Evolutionary conservation across 2,329 filamentous ascomycete species (phyloP).

Genomic region (Curvularia verruculosa): DNA sequence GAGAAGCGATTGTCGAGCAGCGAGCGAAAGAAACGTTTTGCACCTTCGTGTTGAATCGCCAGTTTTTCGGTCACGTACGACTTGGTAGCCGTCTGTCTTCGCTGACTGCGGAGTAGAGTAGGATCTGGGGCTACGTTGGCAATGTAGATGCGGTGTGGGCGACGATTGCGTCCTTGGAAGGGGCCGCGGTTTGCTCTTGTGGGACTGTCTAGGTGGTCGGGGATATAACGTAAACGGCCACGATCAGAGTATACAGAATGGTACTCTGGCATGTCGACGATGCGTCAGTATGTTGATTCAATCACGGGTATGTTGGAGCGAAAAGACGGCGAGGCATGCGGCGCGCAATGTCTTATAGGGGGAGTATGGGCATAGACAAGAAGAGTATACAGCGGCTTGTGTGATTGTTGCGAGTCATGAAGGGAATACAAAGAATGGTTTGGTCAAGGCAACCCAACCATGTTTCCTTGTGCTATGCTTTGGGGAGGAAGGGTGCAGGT

Average conservation of each 20-base stretch:
- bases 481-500: slow-evolving; percentile 36
- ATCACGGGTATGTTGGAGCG: slow-evolving; percentile 17
- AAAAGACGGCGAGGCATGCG: slow-evolving; percentile 23
- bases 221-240: slow-evolving; percentile 48
- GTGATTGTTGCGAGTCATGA: slow-evolving; percentile 38
- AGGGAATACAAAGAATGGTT: slow-evolving; percentile 44
- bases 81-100: slow-evolving; percentile 42
- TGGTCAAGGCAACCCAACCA: slow-evolving; percentile 41
- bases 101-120: slow-evolving; percentile 32
- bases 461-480: slow-evolving; percentile 38
- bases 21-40: slow-evolving; percentile 57
- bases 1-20: slow-evolving; percentile 50
- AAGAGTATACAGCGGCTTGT: slow-evolving; percentile 32
- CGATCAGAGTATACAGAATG: slow-evolving; percentile 47
- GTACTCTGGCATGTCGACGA: slow-evolving; percentile 49
- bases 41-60: slow-evolving; percentile 58
- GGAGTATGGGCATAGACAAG: slow-evolving; percentile 20
- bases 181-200: slow-evolving; percentile 37
- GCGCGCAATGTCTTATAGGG: slow-evolving; percentile 30
- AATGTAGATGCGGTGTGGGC: slow-evolving; percentile 64
- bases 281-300: slow-evolving; percentile 38
- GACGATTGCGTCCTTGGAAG: slow-evolving; percentile 59
- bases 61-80: slow-evolving; percentile 54
- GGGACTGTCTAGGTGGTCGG: slow-evolving; percentile 42
- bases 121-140: slow-evolving; percentile 56